These are phyloP conservation scores for Herpetospermum pedunculosum DNA, from an alignment of 306 rosid species.

Conservation along the genomic window DNA sequence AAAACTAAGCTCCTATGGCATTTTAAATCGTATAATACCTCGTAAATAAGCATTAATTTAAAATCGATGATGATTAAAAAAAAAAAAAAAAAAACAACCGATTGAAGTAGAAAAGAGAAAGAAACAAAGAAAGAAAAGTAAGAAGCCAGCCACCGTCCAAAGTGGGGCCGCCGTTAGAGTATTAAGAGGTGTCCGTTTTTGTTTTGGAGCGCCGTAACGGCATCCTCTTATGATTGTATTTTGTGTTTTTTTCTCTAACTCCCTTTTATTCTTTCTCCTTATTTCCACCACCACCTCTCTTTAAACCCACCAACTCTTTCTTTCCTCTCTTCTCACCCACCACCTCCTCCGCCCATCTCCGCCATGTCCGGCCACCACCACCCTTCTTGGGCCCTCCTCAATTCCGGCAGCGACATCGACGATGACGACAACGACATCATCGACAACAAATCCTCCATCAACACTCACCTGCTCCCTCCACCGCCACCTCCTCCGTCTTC, in stretches of 20 bases:
- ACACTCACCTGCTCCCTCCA: background rate
- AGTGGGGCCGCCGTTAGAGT: slow-evolving; percentile 19
- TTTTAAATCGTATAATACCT: too few species aligned
- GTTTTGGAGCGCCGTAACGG: slow-evolving; percentile 34
- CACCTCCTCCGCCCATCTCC: background rate
- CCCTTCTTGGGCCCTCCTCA: slow-evolving; percentile 15
- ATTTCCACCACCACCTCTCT: slow-evolving; percentile 14
- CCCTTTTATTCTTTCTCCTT: background rate
- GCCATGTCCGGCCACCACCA: background rate
- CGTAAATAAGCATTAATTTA: too few species aligned
- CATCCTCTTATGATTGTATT: slow-evolving; percentile 33
- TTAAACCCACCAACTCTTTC: background rate
- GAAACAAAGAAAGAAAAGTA: background rate
- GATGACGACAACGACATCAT: background rate
- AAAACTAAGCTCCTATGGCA: too few species aligned
- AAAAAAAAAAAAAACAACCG: background rate
- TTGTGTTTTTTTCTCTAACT: slow-evolving; percentile 16
- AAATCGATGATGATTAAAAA: background rate
- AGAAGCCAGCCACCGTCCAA: background rate
- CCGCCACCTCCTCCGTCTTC: too few species aligned
- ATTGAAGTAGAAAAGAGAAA: background rate
- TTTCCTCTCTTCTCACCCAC: background rate
- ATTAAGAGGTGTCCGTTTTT: slow-evolving; percentile 22
- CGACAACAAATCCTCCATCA: background rate
- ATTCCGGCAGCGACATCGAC: slow-evolving; percentile 8